A percentile compares a stretch with the other conserved stretches of the same genome.
phyloP scores from a whole-genome alignment of 352 stramenopile genomes.

The Plasmopara muralis region DNA sequence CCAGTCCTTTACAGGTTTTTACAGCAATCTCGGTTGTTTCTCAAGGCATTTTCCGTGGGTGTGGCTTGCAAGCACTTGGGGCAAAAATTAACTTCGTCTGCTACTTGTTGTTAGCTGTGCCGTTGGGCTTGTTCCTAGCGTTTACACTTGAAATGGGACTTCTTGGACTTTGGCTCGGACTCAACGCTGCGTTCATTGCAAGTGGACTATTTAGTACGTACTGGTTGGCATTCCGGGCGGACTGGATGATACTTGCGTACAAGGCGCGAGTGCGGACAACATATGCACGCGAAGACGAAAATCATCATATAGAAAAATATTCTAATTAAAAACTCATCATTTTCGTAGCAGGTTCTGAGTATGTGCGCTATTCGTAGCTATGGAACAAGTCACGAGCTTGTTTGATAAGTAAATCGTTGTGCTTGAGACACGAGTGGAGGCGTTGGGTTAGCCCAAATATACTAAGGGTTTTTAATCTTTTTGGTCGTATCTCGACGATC shows the following conservation, averaged over 20 bases:
- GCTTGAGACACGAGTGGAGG: too few species aligned
- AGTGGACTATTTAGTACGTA: constrained; percentile 64
- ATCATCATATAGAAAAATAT: too few species aligned
- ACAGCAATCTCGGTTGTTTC: constrained; percentile 59
- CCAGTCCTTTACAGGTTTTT: constrained; percentile 77
- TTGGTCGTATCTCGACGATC: too few species aligned
- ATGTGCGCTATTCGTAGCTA: too few species aligned
- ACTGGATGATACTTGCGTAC: constrained; percentile 66
- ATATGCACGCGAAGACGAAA: not conserved
- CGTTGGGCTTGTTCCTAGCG: constrained; percentile 63
- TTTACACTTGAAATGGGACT: constrained; percentile 58
- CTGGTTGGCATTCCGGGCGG: constrained; percentile 51
- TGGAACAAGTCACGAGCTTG: too few species aligned
- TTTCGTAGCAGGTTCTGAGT: too few species aligned
- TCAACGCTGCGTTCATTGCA: constrained; percentile 55
- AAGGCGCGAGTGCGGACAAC: constrained; percentile 50
- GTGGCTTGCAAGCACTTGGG: constrained; percentile 71
- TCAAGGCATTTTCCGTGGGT: constrained; percentile 78
- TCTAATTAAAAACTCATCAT: too few species aligned
- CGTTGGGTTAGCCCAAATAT: too few species aligned
- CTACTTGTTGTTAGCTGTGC: constrained; percentile 79
- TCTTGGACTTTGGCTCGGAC: constrained; percentile 75
- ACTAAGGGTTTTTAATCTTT: too few species aligned
- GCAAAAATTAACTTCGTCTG: constrained; percentile 82
- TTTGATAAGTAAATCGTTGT: too few species aligned